A percentile compares a stretch with the other conserved stretches of the same genome.
Evolutionary conservation across 805 yeast genomes (phyloP).

Genomic region (Wickerhamiella azymoides): DNA sequence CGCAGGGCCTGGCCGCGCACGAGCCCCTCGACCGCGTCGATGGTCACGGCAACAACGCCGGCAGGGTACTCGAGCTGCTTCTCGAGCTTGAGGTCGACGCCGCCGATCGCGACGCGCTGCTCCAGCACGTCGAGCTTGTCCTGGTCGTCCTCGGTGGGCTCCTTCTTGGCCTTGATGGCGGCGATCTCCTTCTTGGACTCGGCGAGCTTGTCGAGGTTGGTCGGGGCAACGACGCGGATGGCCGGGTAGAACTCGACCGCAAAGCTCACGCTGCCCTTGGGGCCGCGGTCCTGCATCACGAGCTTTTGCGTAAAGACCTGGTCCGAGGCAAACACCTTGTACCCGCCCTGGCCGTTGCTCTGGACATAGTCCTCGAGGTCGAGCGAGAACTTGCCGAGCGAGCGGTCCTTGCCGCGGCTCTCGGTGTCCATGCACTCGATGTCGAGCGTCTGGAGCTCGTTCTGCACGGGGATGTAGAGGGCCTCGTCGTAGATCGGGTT

Average conservation of each 20-base stretch:
- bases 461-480: conserved; percentile 67
- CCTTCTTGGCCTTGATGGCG: conserved; percentile 17
- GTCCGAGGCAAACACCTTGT: conserved; percentile 42
- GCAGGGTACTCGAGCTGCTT: conserved; percentile 45
- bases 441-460: conserved; percentile 67
- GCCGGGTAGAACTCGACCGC: conserved; percentile 73
- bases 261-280: conserved; percentile 69
- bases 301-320: conserved; percentile 48
- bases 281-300: conserved; percentile 57
- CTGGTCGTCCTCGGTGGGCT: conserved; percentile 23
- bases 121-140: conserved; percentile 19
- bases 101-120: conserved; percentile 20
- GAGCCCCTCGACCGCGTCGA: conserved; percentile 24
- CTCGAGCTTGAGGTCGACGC: conserved; percentile 25
- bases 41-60: conserved; percentile 63
- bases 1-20: conserved; percentile 47
- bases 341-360: conserved; percentile 46
- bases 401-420: conserved; percentile 61
- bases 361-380: conserved; percentile 53
- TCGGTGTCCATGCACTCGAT: conserved; percentile 91
- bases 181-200: conserved; percentile 34
- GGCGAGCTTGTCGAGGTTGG: conserved; percentile 34
- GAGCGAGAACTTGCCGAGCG: conserved; percentile 71
- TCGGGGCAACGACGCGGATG: conserved; percentile 62
- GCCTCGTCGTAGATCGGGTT: conserved; percentile 80